phyloP scores from a whole-genome alignment of 805 yeast genomes.

The Pichia occidentalis region DNA sequence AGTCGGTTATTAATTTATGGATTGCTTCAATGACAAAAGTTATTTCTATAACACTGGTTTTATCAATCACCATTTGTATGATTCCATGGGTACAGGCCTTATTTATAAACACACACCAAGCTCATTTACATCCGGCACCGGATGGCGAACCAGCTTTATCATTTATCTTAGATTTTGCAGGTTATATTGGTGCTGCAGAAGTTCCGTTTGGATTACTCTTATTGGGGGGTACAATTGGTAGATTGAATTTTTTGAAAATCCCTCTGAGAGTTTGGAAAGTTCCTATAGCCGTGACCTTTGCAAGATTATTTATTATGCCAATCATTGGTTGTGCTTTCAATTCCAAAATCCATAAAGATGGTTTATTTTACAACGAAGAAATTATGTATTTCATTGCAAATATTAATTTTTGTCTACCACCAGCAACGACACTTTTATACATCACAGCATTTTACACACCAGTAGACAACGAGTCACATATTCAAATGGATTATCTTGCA shows the following conservation, averaged over 20 bases:
- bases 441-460: constrained; percentile 85
- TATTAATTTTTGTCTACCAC: constrained; percentile 73
- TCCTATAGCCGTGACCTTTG: constrained; percentile 47
- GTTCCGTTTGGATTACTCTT: constrained; percentile 81
- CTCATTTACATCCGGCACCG: constrained; percentile 66
- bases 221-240: constrained; percentile 84
- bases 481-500: constrained; percentile 83
- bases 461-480: constrained; percentile 40
- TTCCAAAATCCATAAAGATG: constrained; percentile 49
- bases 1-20: constrained; percentile 11
- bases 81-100: constrained; percentile 77
- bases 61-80: constrained; percentile 64
- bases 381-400: constrained; percentile 71
- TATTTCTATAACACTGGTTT: constrained; percentile 61
- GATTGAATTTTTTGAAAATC: constrained; percentile 52
- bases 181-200: constrained; percentile 77
- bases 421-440: constrained; percentile 85
- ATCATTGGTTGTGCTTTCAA: constrained; percentile 67
- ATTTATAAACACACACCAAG: constrained; percentile 45
- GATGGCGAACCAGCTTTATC: constrained; percentile 79
- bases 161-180: constrained; percentile 73
- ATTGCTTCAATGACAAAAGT: constrained; percentile 56
- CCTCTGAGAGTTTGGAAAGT: constrained; percentile 72
- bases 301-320: constrained; percentile 65
- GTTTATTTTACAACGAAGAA: constrained; percentile 56